Evolutionary conservation across 108 stramenopile species (phyloP).

Genomic region (Skeletonema marinoi): DNA sequence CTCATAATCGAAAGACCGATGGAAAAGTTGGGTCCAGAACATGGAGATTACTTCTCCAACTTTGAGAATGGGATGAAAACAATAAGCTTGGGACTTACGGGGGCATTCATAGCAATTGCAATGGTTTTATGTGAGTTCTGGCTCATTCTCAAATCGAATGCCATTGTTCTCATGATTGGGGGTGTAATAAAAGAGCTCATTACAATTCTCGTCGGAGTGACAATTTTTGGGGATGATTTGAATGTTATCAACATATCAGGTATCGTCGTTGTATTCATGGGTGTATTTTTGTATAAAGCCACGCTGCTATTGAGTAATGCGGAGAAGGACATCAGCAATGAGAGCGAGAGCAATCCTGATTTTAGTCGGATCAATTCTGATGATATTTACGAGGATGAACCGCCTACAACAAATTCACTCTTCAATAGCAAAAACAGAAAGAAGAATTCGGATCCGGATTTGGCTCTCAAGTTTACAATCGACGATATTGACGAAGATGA

Average conservation of each 20-base stretch:
- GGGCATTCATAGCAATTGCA: constrained; percentile 77
- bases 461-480: constrained; percentile 30
- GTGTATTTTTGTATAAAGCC: constrained; percentile 81
- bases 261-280: constrained; percentile 73
- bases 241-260: constrained; percentile 67
- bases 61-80: constrained; percentile 44
- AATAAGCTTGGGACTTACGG: constrained; percentile 62
- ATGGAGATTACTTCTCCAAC: constrained; percentile 34
- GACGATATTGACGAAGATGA: constrained; percentile 25
- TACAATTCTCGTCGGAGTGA: constrained; percentile 84
- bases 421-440: neutral
- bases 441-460: constrained; percentile 47
- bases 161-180: constrained; percentile 90
- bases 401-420: neutral
- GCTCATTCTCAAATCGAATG: constrained; percentile 81
- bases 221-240: constrained; percentile 69
- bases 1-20: constrained; percentile 68
- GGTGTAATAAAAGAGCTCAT: constrained; percentile 90
- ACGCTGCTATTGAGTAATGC: constrained; percentile 57
- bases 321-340: constrained; percentile 5
- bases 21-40: constrained; percentile 47
- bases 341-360: constrained; percentile 22
- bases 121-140: constrained; percentile 92
- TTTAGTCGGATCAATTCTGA: constrained; percentile 28
- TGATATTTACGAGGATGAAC: constrained; percentile 41